Evolutionary conservation across 1,139 yeast genomes (phyloP).

Genomic region (Yamadazyma taylorii): DNA sequence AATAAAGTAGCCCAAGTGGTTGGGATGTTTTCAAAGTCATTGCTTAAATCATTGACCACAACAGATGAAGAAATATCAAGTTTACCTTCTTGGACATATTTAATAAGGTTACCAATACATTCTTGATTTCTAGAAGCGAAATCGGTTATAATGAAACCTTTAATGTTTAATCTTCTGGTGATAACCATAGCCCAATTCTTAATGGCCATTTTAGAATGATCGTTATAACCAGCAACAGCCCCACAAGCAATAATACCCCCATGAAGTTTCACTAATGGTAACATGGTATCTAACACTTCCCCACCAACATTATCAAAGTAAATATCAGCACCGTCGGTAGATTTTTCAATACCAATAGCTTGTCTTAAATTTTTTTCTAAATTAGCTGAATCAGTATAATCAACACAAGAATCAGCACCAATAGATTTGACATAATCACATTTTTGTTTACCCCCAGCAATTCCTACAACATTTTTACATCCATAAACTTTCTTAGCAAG

Average conservation of each 20-base stretch:
- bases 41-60: slow-evolving; percentile 27
- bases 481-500: slow-evolving; percentile 54
- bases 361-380: slow-evolving; percentile 42
- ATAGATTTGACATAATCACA: slow-evolving; percentile 53
- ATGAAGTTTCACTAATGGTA: slow-evolving; percentile 37
- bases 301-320: slow-evolving; percentile 70
- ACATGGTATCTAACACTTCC: slow-evolving; percentile 48
- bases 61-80: slow-evolving; percentile 27
- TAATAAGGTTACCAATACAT: slow-evolving; percentile 34
- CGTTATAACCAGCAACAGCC: slow-evolving; percentile 59
- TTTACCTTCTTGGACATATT: slow-evolving; percentile 41
- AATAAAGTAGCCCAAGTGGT: slow-evolving; percentile 30
- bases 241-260: slow-evolving; percentile 62
- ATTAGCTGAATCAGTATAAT: slow-evolving; percentile 48
- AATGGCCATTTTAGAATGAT: slow-evolving; percentile 31
- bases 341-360: slow-evolving; percentile 36
- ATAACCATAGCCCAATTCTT: slow-evolving; percentile 44
- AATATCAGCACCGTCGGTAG: slow-evolving; percentile 40
- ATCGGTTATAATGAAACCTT: slow-evolving; percentile 50
- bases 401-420: slow-evolving; percentile 55
- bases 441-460: slow-evolving; percentile 63
- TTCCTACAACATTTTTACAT: slow-evolving; percentile 59
- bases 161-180: slow-evolving; percentile 46
- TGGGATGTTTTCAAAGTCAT: slow-evolving; percentile 26
- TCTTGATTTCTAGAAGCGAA: slow-evolving; percentile 29